These are phyloP conservation scores for Juncus effusus DNA, from an alignment of 176 grass and related monocot genomes.

Conservation along the genomic window DNA sequence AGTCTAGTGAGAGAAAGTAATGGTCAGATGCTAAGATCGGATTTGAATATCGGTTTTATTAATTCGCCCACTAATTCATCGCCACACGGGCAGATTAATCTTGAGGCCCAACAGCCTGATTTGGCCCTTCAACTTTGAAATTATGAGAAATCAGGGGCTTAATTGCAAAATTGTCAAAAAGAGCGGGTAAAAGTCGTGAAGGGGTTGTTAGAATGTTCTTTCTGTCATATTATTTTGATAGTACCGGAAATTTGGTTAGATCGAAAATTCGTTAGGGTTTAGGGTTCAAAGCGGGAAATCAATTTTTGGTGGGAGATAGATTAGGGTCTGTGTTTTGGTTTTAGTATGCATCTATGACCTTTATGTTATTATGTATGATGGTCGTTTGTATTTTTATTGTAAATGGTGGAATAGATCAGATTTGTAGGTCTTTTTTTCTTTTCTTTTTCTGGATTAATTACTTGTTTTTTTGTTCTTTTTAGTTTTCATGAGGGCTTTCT, in stretches of 20 bases:
- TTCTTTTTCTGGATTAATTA: constrained; percentile 1
- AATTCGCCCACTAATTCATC: constrained; percentile 57
- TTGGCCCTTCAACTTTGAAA: constrained; percentile 87
- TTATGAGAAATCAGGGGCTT: neutral
- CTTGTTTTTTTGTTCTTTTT: too few relatives aligned
- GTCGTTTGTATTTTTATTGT: constrained; percentile 28
- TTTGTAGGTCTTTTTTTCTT: constrained; percentile 12
- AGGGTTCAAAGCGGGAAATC: too few relatives aligned
- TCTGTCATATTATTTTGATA: too few relatives aligned
- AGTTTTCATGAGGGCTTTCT: too few relatives aligned
- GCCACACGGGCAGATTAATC: constrained; percentile 78
- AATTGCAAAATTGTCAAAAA: neutral
- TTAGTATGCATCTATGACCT: constrained; percentile 14
- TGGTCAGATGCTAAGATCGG: constrained; percentile 53
- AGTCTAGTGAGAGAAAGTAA: constrained; percentile 60
- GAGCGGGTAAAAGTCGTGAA: neutral
- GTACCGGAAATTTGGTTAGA: constrained; percentile 11
- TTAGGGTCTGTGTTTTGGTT: constrained; percentile 19
- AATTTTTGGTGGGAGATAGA: too few relatives aligned
- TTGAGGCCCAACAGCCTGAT: constrained; percentile 95
- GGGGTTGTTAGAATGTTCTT: too few relatives aligned
- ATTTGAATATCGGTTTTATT: constrained; percentile 94
- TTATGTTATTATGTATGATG: constrained; percentile 20
- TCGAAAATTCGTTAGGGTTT: too few relatives aligned
- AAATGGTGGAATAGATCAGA: constrained; percentile 32